Evolutionary conservation across 345 rosid species (phyloP).

Genomic region (Toxicodendron radicans): DNA sequence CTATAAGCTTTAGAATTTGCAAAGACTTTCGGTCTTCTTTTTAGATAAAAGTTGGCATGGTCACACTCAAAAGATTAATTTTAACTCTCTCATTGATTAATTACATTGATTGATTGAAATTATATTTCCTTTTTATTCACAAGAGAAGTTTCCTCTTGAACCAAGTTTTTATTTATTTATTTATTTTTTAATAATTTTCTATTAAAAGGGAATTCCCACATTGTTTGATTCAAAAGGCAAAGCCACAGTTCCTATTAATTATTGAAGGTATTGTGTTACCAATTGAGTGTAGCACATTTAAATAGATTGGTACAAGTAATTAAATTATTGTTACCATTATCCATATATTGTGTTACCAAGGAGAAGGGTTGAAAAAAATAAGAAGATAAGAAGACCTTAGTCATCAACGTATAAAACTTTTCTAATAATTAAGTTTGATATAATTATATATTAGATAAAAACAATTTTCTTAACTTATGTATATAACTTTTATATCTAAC

Average conservation of each 20-base stretch:
- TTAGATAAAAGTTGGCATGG: not conserved
- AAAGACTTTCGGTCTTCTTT: not conserved
- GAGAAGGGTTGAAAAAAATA: too few species aligned
- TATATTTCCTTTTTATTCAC: not conserved
- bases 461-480: too few species aligned
- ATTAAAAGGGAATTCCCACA: not conserved
- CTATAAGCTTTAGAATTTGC: conserved; percentile 2
- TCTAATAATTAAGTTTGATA: too few species aligned
- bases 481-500: too few species aligned
- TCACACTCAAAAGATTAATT: not conserved
- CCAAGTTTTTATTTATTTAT: not conserved
- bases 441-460: too few species aligned
- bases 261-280: not conserved
- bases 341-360: too few species aligned
- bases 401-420: too few species aligned
- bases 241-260: not conserved
- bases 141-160: not conserved
- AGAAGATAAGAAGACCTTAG: too few species aligned
- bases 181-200: not conserved
- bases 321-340: too few species aligned
- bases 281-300: too few species aligned
- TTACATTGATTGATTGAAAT: not conserved
- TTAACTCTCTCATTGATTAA: not conserved
- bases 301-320: too few species aligned
- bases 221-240: conserved; percentile 3